Evolutionary conservation across 345 rosid genomes (phyloP).

Genomic region (Pelargonium nanum): DNA sequence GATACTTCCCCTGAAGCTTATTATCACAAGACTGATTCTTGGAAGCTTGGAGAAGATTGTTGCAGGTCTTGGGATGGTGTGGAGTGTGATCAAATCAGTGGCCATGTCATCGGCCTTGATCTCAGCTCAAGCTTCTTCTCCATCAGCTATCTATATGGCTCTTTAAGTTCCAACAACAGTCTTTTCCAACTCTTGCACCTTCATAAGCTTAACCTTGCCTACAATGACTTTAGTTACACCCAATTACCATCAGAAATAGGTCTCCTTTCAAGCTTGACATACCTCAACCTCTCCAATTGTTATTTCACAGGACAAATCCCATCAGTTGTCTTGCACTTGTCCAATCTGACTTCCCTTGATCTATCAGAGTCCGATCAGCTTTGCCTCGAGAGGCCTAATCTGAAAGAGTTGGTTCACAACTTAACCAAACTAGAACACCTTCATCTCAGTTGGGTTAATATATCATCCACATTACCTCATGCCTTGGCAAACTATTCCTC

Average conservation of each 20-base stretch:
- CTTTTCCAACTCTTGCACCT: too few species aligned
- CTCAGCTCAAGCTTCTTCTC: conserved; percentile 4
- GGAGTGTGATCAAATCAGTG: conserved; percentile 2
- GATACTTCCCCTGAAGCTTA: too few species aligned
- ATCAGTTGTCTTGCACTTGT: not conserved
- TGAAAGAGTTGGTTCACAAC: too few species aligned
- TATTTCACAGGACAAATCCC: conserved; percentile 10
- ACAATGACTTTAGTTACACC: conserved; percentile 11
- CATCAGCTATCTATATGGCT: conserved; percentile 17
- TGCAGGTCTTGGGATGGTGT: conserved; percentile 15
- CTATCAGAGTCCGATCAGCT: too few species aligned
- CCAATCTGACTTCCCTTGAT: conserved; percentile 6
- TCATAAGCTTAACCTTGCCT: too few species aligned
- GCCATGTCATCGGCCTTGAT: conserved; percentile 9
- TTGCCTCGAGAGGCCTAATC: too few species aligned
- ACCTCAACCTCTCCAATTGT: conserved; percentile 9
- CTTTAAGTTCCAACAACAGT: conserved; percentile 13
- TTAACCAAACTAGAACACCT: too few species aligned
- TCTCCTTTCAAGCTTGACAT: conserved; percentile 1
- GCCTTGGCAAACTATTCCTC: too few species aligned
- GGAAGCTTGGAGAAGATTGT: too few species aligned
- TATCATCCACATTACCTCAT: too few species aligned
- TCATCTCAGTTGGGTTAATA: too few species aligned
- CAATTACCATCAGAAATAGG: conserved; percentile 4
- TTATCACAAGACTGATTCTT: too few species aligned